Conservation (phyloP, 2,329 filamentous ascomycete species). For the Cordyceps cateniannulata region DNA sequence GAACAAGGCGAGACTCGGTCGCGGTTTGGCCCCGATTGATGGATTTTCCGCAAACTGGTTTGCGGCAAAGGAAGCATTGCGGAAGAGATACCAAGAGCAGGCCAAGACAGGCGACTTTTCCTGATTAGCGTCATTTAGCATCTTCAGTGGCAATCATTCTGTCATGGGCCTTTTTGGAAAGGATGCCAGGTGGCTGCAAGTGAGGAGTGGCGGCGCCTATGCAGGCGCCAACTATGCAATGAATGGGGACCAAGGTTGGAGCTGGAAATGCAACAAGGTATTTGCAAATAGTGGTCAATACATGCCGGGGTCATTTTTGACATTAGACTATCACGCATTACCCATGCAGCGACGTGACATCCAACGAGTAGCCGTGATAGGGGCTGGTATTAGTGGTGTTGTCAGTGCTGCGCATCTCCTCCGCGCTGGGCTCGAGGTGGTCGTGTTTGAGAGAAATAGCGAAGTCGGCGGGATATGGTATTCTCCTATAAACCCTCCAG, state of each 20-base stretch:
- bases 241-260: neutral
- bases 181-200: neutral
- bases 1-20: neutral
- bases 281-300: neutral
- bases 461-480: slow-evolving; percentile 33
- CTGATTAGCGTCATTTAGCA: neutral
- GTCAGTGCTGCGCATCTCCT: slow-evolving; percentile 31
- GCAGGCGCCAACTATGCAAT: neutral
- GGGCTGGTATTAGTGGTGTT: slow-evolving; percentile 35
- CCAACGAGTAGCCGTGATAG: slow-evolving; percentile 29
- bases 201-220: neutral
- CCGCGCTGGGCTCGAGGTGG: slow-evolving; percentile 28
- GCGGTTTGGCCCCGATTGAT: neutral
- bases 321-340: neutral
- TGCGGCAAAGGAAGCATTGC: neutral
- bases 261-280: neutral
- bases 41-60: neutral
- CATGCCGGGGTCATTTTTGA: too few relatives aligned
- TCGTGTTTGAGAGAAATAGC: slow-evolving; percentile 31
- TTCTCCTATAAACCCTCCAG: slow-evolving; percentile 11
- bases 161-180: neutral
- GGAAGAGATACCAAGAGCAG: neutral
- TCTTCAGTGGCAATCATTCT: neutral
- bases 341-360: neutral
- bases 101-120: neutral